Evolutionary conservation across 202 grass and related monocot species (phyloP).

Genomic region (Schoenoplectus triqueter): DNA sequence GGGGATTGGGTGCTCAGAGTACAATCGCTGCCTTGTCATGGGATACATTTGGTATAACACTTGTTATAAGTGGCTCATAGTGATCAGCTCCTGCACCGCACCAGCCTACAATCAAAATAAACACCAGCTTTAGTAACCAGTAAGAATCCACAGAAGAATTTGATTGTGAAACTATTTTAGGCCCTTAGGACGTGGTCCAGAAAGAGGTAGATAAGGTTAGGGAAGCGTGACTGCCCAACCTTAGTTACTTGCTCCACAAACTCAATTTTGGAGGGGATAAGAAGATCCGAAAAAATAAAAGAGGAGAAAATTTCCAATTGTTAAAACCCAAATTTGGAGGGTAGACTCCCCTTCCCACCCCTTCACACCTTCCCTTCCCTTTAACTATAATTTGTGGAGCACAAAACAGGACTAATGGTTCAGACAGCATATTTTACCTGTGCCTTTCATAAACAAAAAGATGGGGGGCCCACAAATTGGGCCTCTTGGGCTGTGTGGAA

Average conservation of each 20-base stretch:
- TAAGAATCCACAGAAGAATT: neutral
- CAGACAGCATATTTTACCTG: conserved; percentile 48
- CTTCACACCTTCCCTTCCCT: no score
- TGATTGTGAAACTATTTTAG: neutral
- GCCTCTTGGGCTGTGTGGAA: conserved; percentile 80
- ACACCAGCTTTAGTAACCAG: neutral
- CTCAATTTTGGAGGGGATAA: no score
- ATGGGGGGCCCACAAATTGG: conserved; percentile 74
- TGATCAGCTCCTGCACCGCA: conserved; percentile 92
- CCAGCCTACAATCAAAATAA: conserved; percentile 66
- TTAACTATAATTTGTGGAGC: no score
- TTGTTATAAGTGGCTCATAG: conserved; percentile 81
- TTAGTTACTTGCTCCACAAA: no score
- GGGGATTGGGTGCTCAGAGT: conserved; percentile 51
- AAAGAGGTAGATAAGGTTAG: no score
- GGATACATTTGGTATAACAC: conserved; percentile 66
- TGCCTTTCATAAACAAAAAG: conserved; percentile 99
- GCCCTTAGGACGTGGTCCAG: neutral
- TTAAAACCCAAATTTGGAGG: no score
- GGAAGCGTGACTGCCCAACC: no score
- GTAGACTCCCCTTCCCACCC: no score
- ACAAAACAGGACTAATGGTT: conserved; percentile 4
- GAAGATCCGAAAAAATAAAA: no score
- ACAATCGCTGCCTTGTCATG: conserved; percentile 85
- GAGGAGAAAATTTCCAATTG: no score